Conservation (phyloP, 768 basidiomycete species). For the Tephrocybe sp. region DNA sequence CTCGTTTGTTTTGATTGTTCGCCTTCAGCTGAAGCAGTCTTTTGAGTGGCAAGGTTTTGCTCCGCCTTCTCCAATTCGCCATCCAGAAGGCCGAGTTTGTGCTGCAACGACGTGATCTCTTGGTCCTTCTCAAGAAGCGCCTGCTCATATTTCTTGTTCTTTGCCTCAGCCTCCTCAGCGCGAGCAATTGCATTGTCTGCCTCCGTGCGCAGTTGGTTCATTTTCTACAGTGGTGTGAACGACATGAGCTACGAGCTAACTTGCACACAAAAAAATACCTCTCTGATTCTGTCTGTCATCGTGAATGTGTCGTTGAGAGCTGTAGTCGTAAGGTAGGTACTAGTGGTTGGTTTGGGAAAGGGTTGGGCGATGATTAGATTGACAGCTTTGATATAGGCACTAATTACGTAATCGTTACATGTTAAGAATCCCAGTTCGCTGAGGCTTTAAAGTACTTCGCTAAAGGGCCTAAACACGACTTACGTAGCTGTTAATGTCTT, state of each 20-base stretch:
- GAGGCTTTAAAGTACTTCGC: no score
- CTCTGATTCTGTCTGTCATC: conserved; percentile 53
- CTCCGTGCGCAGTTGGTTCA: conserved; percentile 75
- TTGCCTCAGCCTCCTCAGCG: conserved; percentile 84
- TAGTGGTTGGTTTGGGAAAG: conserved; percentile 19
- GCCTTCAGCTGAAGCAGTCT: conserved; percentile 61
- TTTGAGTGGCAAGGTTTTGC: conserved; percentile 57
- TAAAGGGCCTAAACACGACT: not conserved
- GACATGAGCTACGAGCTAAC: not conserved
- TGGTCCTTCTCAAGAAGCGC: conserved; percentile 79
- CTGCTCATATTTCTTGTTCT: conserved; percentile 79
- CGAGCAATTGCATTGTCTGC: conserved; percentile 78
- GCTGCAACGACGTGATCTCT: conserved; percentile 74
- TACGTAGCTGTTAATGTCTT: no score
- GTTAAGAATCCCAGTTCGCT: not conserved
- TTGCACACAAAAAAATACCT: conserved; percentile 28
- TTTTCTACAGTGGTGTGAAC: conserved; percentile 55
- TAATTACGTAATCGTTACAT: conserved; percentile 16
- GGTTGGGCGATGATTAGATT: conserved; percentile 33
- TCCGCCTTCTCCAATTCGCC: conserved; percentile 71
- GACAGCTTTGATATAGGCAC: conserved; percentile 15
- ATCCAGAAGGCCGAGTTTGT: conserved; percentile 66
- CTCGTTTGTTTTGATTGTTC: conserved; percentile 68
- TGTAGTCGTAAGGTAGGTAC: conserved; percentile 15
- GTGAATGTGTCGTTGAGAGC: conserved; percentile 19